Percentiles rank a stretch among this genome's conserved stretches.
Evolutionary conservation across 2,329 filamentous ascomycete genomes (phyloP).

Genomic region (Ilyonectria destructans): DNA sequence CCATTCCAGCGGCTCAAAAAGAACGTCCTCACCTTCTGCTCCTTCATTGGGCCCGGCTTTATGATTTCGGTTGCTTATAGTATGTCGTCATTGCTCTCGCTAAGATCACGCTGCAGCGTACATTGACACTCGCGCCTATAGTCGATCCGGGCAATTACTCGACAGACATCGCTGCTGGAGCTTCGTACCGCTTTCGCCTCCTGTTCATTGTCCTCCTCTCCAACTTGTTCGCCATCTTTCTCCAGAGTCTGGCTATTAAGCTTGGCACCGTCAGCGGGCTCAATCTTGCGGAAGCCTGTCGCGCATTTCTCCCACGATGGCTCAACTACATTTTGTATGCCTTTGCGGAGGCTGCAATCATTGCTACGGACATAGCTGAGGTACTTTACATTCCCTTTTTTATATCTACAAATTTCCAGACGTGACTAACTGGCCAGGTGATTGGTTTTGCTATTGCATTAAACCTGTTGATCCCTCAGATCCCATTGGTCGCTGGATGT

Average conservation of each 20-base stretch:
- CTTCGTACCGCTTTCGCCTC: constrained; percentile 75
- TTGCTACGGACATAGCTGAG: constrained; percentile 81
- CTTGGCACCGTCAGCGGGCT: constrained; percentile 79
- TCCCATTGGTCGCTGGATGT: constrained; percentile 79
- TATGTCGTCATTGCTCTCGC: constrained; percentile 50
- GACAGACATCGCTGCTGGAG: constrained; percentile 79
- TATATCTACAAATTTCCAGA: too few species aligned
- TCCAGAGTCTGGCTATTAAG: constrained; percentile 79
- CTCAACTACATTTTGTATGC: constrained; percentile 75
- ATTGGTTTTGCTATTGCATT: constrained; percentile 81
- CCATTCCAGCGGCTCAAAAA: constrained; percentile 32
- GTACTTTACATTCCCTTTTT: constrained; percentile 22
- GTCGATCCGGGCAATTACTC: constrained; percentile 79
- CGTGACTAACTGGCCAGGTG: constrained; percentile 57
- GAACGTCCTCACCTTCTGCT: constrained; percentile 51
- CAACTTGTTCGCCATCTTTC: constrained; percentile 80
- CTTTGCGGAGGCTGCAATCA: constrained; percentile 78
- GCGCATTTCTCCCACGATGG: constrained; percentile 77
- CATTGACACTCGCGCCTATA: constrained; percentile 41
- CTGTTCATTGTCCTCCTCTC: constrained; percentile 79
- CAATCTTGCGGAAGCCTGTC: constrained; percentile 77
- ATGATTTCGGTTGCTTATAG: constrained; percentile 75
- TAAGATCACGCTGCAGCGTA: not conserved
- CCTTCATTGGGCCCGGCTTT: constrained; percentile 77
- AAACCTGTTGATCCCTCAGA: constrained; percentile 75